Evolutionary conservation across 2,329 filamentous ascomycete genomes (phyloP), one percentile per base, ranked within the genome.

Genomic region (Monosporascus cannonballus): DNA sequence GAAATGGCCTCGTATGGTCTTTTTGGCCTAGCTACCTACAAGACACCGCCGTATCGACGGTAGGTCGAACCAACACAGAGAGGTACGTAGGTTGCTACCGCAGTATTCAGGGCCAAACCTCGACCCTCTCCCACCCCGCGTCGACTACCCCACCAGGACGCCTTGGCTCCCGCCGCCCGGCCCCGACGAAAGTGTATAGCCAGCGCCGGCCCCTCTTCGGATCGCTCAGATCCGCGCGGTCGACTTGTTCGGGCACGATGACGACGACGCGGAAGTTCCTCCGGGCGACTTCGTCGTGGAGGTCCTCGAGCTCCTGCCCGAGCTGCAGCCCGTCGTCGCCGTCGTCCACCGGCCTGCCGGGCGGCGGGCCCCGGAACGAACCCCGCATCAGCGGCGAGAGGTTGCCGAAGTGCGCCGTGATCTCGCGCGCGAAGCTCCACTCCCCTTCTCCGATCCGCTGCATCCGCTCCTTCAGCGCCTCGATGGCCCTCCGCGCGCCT

Each of bases 341-440:
- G 76, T 64, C 54, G 68, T 77, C 70, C 61, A 87, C 66, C 48
- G 84, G 77, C 56, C 76, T 74, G 0, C 89, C 89, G 0, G 88
- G 86, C 6, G 80, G 75, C 65, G 94, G 80, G 66, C 87, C 84
- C 70, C 83, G 85, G 68, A 91, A 92, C 8, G 81, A 79, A 9
- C 87, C 87, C 67, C 92, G 80, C 84, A 96, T 90, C 1, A 76
- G 74, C 6, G 93, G 93, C 59, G 82, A 86, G 61, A 94, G 72
- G 69, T 96, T 96, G 20, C 90, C 93, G 79, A 96, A 97, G 68
- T 94, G 89, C 48, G 83, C 89, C 49, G 89, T 91, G 38, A 96
- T 70, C 71, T 96, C 91, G 57, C 76, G 86, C 47, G 74, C 73
- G 86, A 90, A 96, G 60, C 81, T 87, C 90, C 91, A 96, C 1